Evolutionary conservation across 2,329 filamentous ascomycete species (phyloP).

Genomic region (Pseudocercospora pini-densiflorae): DNA sequence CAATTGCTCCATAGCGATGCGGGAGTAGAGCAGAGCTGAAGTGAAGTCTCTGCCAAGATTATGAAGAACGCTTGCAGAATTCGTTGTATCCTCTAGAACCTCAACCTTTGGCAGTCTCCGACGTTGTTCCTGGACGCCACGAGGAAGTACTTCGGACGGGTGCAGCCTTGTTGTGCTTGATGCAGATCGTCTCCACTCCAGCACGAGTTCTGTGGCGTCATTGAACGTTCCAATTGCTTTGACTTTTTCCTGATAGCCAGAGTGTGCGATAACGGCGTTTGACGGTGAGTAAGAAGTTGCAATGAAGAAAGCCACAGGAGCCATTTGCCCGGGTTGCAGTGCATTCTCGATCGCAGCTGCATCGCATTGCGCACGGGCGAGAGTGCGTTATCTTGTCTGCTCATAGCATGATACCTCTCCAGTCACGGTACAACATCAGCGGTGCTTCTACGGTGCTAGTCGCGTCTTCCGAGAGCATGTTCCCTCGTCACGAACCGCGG

Average conservation of each 20-base stretch:
- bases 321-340: background rate
- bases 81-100: background rate
- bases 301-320: background rate
- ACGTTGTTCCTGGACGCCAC: slow-evolving; percentile 6
- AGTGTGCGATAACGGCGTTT: slow-evolving; percentile 1
- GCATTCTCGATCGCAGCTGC: background rate
- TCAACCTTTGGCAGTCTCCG: background rate
- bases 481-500: slow-evolving; percentile 1
- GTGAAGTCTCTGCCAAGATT: background rate
- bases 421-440: background rate
- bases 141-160: background rate
- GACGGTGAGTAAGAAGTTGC: background rate
- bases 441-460: slow-evolving; percentile 9
- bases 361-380: background rate
- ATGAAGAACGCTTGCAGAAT: background rate
- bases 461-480: slow-evolving; percentile 6
- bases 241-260: slow-evolving; percentile 1
- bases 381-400: background rate
- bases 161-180: background rate
- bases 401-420: background rate
- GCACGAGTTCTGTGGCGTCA: slow-evolving; percentile 3
- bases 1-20: background rate
- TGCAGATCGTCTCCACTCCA: slow-evolving; percentile 2
- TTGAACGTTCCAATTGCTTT: background rate
- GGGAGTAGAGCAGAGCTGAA: background rate